Evolutionary conservation across 2,329 filamentous ascomycete species (phyloP).

Genomic region (Alternaria tenuissima): DNA sequence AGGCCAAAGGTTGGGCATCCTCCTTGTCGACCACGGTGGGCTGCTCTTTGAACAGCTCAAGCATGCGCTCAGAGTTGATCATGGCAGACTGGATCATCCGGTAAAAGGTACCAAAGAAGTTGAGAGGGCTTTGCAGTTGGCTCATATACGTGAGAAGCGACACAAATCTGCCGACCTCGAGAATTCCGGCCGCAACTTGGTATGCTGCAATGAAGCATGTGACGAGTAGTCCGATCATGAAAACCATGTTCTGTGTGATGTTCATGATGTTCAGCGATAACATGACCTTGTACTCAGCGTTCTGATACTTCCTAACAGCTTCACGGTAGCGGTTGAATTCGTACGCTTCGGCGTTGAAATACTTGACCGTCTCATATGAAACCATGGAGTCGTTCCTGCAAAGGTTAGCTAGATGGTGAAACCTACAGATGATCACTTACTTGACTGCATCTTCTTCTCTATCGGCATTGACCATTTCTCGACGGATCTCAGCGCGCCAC

Average conservation of each 20-base stretch:
- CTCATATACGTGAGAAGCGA: constrained; percentile 78
- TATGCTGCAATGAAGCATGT: constrained; percentile 74
- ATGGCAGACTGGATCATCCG: constrained; percentile 94
- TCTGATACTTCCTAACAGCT: constrained; percentile 65
- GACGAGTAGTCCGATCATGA: constrained; percentile 70
- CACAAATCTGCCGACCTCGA: constrained; percentile 73
- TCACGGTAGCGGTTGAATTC: constrained; percentile 66
- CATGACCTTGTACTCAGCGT: constrained; percentile 64
- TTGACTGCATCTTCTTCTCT: constrained; percentile 97
- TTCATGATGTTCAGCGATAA: constrained; percentile 68
- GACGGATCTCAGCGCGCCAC: constrained; percentile 87
- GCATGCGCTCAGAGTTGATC: constrained; percentile 94
- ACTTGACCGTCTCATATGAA: constrained; percentile 85
- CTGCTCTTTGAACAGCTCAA: constrained; percentile 95
- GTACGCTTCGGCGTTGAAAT: constrained; percentile 68
- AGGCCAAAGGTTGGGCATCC: constrained; percentile 67
- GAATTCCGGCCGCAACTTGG: constrained; percentile 69
- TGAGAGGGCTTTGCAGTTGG: constrained; percentile 74
- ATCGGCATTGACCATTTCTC: constrained; percentile 94
- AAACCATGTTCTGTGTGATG: constrained; percentile 69
- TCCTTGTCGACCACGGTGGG: constrained; percentile 86
- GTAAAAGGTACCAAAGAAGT: constrained; percentile 91
- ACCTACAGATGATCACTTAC: constrained; percentile 51
- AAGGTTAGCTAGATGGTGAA: constrained; percentile 29
- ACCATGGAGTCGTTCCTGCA: constrained; percentile 90